Base-by-base conservation (phyloP, 768 basidiomycete species). In the Sarcodon sp. region DNA sequence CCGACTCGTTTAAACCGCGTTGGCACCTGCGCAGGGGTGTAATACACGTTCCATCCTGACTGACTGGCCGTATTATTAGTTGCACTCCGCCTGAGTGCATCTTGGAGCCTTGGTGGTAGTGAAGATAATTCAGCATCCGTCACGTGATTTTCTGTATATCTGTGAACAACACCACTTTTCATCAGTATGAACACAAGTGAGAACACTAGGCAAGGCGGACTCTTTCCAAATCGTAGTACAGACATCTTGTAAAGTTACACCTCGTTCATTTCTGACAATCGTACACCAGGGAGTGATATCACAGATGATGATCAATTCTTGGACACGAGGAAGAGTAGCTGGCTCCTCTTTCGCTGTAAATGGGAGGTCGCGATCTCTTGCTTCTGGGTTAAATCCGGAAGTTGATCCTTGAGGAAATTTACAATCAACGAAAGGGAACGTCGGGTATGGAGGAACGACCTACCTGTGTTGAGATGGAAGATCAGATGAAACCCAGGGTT, bases 221-320 rank as follows among this genome's bases (percentile, higher is more conserved):
- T 90, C 87, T 61, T 78, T 79, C 70, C 76, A 86, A 41, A 90
- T 64, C n/a, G 71, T 63, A 4, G 69, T 68, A 55, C 80, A 84
- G n/a, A 90, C 71, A 58, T 91, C 86, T 13, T 72, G 73, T 52
- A 85, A 71, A 2, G 86, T 88, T 13, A 91, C 84, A 0, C 87
- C 87, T 0, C 66, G 63, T 12, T 80, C 76, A 57, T 82, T 88
- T 62, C 71, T 77, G 45, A 86, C 71, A 48, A 77, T 77, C 6
- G 82, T 84, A 59, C 83, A 84, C 87, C 87, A 90, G 1, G 88
- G 87, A 39, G 75, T 80, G 38, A 71, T 65, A 43, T 71, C 68
- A 15, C 64, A 63, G 47, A 67, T 61, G 35, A 68, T 53, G 46
- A 63, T 62, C 33, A 68, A 50, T 39, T 63, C 62, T n/a, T 58